Base-by-base conservation (phyloP, 78 protist species). In the Cavenderia fasciculata region DNA sequence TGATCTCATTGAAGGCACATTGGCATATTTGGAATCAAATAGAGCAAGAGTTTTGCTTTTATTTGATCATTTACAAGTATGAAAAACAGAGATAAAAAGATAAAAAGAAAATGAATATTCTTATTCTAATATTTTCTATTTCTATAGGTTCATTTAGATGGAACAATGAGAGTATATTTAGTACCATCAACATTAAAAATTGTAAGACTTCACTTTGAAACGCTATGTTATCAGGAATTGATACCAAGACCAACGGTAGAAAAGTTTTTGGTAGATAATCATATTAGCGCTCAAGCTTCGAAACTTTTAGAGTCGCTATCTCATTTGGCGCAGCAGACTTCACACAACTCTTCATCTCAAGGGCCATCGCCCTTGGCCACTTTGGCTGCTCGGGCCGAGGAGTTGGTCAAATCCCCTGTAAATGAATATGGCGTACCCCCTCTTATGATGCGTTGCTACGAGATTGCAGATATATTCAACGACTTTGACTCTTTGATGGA, bases 71-170 rank as follows among this genome's bases (percentile, higher is more conserved):
- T 44, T 29, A 62, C 74, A 77, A 10, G 86, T 76, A 66, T 14
- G 61, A 29, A 16, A 59, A 31, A n/a, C n/a, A n/a, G n/a, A n/a
- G n/a, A n/a, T n/a, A n/a, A n/a, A n/a, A n/a, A n/a, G n/a, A n/a
- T n/a, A n/a, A n/a, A n/a, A n/a, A n/a, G n/a, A n/a, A n/a, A n/a
- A n/a, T n/a, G n/a, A n/a, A n/a, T n/a, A n/a, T n/a, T n/a, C n/a
- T n/a, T n/a, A n/a, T n/a, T n/a, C n/a, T n/a, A n/a, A n/a, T n/a
- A 2, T 23, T 14, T 5, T 29, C 44, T 41, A 68, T 25, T 27
- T 44, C 14, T 68, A 44, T 31, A 70, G 77, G 77, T 70, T 5
- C 49, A 78, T 27, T 25, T 78, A n/a, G 87, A 78, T 31, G 87
- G 87, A 3, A 29, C 44, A 6, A 21, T 78, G 4, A 41, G 31